A percentile compares a stretch with the other conserved stretches of the same genome.
These are phyloP conservation scores for Lathyrus tuberosus DNA, from an alignment of 306 rosid species.

Conservation along the genomic window DNA sequence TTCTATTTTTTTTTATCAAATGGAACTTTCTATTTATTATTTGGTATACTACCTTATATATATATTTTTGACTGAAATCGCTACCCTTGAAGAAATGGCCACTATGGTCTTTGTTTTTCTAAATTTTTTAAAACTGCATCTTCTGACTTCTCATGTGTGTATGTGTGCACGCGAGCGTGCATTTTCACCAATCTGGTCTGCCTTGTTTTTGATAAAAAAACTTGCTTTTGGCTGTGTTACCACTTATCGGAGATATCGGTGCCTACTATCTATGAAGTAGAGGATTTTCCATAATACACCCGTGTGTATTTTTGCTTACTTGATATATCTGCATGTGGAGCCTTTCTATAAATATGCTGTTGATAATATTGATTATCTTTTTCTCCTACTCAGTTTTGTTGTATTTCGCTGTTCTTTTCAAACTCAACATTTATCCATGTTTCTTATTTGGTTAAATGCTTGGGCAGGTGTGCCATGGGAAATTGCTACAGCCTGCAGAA, in stretches of 20 bases:
- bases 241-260: background rate
- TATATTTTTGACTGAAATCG: conserved; percentile 20
- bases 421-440: conserved; percentile 25
- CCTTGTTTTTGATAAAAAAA: background rate
- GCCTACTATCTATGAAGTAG: background rate
- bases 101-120: conserved; percentile 5
- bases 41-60: background rate
- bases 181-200: background rate
- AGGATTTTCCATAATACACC: conserved; percentile 4
- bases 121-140: conserved; percentile 2
- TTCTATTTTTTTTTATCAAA: conserved; percentile 20
- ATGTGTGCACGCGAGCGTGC: background rate
- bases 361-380: conserved; percentile 4
- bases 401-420: background rate
- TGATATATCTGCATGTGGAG: conserved; percentile 10
- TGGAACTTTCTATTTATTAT: conserved; percentile 46
- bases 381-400: conserved; percentile 7
- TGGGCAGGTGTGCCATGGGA: conserved; percentile 59
- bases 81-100: conserved; percentile 9
- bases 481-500: conserved; percentile 64
- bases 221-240: background rate
- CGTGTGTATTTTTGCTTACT: conserved; percentile 12
- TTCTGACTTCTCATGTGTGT: background rate
- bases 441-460: conserved; percentile 32
- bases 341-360: conserved; percentile 21